Evolutionary conservation across 2,329 filamentous ascomycete genomes (phyloP).

Genomic region (Cytospora schulzeri): DNA sequence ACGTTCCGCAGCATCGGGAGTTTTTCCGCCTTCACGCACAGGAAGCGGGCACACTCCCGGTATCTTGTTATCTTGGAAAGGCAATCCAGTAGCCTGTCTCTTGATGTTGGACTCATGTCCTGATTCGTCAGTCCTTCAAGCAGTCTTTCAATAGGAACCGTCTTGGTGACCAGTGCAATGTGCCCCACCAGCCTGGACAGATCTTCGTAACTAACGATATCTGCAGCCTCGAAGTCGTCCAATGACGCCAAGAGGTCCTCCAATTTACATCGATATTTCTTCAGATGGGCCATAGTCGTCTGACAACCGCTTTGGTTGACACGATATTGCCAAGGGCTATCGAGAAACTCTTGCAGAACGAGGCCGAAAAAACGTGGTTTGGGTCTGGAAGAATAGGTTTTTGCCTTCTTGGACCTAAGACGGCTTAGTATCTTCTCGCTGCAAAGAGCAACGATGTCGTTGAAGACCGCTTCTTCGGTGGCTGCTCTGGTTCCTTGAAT

Average conservation of each 20-base stretch:
- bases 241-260: not conserved
- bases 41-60: conserved; percentile 36
- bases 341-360: conserved; percentile 9
- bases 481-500: not conserved
- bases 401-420: not conserved
- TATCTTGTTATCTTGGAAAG: conserved; percentile 43
- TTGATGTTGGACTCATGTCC: not conserved
- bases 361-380: not conserved
- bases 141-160: not conserved
- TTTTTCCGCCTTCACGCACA: conserved; percentile 39
- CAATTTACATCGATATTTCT: not conserved
- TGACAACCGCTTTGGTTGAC: too few species aligned
- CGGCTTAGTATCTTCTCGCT: conserved; percentile 10
- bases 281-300: not conserved
- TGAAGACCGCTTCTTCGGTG: conserved; percentile 7
- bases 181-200: not conserved
- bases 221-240: conserved; percentile 2
- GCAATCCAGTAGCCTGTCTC: conserved; percentile 23
- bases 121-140: not conserved
- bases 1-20: conserved; percentile 35
- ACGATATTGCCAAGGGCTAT: not conserved
- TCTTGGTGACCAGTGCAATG: not conserved
- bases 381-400: not conserved
- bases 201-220: not conserved
- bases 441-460: conserved; percentile 18